A percentile compares a stretch with the other conserved stretches of the same genome.
phyloP scores from a whole-genome alignment of 805 yeast species.

The Debaryomyces hansenii region DNA sequence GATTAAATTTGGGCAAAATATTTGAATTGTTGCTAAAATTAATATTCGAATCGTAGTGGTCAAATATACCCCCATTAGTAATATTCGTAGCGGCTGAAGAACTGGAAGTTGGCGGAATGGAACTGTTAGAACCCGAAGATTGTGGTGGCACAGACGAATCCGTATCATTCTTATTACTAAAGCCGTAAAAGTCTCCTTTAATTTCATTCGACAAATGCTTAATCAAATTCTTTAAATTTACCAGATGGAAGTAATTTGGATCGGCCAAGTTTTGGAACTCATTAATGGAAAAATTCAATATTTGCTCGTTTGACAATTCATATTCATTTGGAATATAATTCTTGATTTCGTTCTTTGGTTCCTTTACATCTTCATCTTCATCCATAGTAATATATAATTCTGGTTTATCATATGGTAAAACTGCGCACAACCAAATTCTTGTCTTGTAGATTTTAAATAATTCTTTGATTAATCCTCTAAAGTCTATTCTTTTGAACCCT shows the following conservation, averaged over 20 bases:
- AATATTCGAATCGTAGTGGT: not conserved
- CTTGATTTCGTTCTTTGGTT: not conserved
- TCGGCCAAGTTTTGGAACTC: slow-evolving; percentile 40
- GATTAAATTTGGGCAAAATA: slow-evolving; percentile 6
- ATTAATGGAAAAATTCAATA: slow-evolving; percentile 43
- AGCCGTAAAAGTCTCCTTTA: slow-evolving; percentile 43
- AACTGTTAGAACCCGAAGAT: not conserved
- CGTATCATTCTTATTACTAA: slow-evolving; percentile 15
- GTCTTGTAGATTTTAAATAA: slow-evolving; percentile 47
- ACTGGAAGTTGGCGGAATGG: not conserved
- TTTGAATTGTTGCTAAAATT: not conserved
- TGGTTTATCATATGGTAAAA: slow-evolving; percentile 40
- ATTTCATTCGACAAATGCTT: slow-evolving; percentile 44
- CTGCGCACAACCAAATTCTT: slow-evolving; percentile 49
- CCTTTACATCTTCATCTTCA: slow-evolving; percentile 7
- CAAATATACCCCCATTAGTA: slow-evolving; percentile 2
- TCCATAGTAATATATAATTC: slow-evolving; percentile 22
- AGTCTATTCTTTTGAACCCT: slow-evolving; percentile 45
- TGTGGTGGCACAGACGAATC: not conserved
- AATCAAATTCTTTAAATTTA: slow-evolving; percentile 48
- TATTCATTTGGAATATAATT: slow-evolving; percentile 36
- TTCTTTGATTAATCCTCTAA: slow-evolving; percentile 44
- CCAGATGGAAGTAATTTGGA: slow-evolving; percentile 54
- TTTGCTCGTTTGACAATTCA: slow-evolving; percentile 37
- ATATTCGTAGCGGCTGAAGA: not conserved